Percentiles rank a stretch among this genome's conserved stretches.
phyloP scores from a whole-genome alignment of 352 stramenopile species.

The Globisporangium alternatum region DNA sequence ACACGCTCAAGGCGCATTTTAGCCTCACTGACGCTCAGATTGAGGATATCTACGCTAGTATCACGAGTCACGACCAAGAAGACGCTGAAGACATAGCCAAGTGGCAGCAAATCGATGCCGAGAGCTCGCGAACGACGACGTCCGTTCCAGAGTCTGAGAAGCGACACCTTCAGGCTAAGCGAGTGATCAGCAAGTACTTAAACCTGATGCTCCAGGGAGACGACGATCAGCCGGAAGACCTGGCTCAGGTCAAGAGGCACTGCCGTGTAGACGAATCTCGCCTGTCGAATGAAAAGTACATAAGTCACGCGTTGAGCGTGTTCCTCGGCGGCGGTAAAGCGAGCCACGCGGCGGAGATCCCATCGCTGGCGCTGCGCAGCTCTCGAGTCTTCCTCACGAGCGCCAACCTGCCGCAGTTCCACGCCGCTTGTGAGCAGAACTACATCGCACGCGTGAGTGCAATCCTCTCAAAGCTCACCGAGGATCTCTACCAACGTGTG shows the following conservation, averaged over 20 bases:
- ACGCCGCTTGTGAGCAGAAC: conserved; percentile 41
- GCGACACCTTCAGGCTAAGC: conserved; percentile 22
- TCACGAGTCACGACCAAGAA: neutral
- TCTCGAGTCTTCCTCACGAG: conserved; percentile 42
- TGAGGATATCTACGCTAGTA: conserved; percentile 12
- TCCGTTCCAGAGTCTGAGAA: conserved; percentile 22
- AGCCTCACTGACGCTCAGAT: conserved; percentile 9
- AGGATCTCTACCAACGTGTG: conserved; percentile 34
- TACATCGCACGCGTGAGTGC: conserved; percentile 47
- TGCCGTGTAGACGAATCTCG: neutral
- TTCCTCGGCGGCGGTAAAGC: conserved; percentile 31
- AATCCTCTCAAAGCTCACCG: conserved; percentile 30
- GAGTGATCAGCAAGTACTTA: conserved; percentile 33
- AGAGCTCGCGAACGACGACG: conserved; percentile 1
- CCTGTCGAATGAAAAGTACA: conserved; percentile 47
- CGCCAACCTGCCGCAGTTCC: conserved; percentile 34
- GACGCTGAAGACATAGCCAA: conserved; percentile 8
- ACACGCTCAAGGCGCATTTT: conserved; percentile 42
- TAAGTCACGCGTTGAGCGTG: conserved; percentile 30
- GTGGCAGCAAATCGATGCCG: conserved; percentile 6
- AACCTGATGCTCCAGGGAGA: conserved; percentile 8
- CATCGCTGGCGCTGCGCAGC: conserved; percentile 20
- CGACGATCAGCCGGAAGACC: neutral
- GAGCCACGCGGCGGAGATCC: conserved; percentile 28
- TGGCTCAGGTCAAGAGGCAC: neutral